A percentile compares a stretch with the other conserved stretches of the same genome.
These are phyloP conservation scores for Russula compacta DNA, from an alignment of 768 basidiomycete species.

Conservation along the genomic window DNA sequence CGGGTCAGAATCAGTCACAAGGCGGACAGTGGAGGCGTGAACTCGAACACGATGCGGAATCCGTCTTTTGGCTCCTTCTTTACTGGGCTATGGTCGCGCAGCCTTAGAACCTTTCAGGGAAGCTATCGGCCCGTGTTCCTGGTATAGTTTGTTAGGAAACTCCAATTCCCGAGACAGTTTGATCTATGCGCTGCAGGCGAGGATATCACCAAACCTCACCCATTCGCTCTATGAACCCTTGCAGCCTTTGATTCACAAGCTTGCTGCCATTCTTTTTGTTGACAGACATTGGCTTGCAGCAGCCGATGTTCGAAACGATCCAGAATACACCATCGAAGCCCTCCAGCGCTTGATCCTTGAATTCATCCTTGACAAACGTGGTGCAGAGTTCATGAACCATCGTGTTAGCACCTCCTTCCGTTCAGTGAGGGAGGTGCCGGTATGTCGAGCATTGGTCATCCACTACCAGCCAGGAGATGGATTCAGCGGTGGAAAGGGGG, in stretches of 20 bases:
- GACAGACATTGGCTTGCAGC: background rate
- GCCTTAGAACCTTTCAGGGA: background rate
- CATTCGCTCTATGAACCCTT: background rate
- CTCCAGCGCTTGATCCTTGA: background rate
- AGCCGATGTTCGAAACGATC: background rate
- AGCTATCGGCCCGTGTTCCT: background rate
- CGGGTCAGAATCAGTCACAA: background rate
- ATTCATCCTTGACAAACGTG: background rate
- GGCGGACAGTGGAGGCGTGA: background rate
- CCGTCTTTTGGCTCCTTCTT: background rate
- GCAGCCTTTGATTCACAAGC: background rate
- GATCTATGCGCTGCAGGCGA: background rate
- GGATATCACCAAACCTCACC: background rate
- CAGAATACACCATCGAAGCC: background rate
- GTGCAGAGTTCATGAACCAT: background rate
- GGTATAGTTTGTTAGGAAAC: background rate
- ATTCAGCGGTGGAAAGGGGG: background rate
- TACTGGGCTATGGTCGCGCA: slow-evolving; percentile 1
- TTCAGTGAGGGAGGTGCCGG: background rate
- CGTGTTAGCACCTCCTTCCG: background rate
- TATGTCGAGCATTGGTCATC: background rate
- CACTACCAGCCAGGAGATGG: background rate
- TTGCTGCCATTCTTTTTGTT: background rate
- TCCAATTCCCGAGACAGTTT: background rate
- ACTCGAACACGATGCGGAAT: background rate